Evolutionary conservation across 257 asterid genomes (phyloP).

Genomic region (Solanum lycopersicoides): DNA sequence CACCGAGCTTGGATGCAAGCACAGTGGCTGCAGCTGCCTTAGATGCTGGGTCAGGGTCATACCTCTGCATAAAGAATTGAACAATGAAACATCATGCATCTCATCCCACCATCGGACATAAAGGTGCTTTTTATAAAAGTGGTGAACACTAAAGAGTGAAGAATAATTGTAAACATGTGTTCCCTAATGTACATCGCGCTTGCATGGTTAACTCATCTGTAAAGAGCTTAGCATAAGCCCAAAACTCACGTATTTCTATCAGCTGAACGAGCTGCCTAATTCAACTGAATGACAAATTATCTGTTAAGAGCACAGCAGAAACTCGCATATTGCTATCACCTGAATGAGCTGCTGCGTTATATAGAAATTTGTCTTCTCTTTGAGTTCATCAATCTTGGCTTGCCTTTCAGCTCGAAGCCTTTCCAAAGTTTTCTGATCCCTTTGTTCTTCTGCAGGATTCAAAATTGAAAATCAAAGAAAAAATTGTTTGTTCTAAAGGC

Average conservation of each 20-base stretch:
- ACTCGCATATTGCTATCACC: conserved; percentile 24
- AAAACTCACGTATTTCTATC: not conserved
- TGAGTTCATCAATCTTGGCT: conserved; percentile 80
- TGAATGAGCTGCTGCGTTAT: conserved; percentile 82
- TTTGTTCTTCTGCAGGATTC: conserved; percentile 46
- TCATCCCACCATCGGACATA: not conserved
- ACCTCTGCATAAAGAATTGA: conserved; percentile 43
- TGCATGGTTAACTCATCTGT: not conserved
- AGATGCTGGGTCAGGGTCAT: conserved; percentile 79
- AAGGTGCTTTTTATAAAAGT: not conserved
- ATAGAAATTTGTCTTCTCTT: conserved; percentile 87
- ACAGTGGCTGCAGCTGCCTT: conserved; percentile 87
- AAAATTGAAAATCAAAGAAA: not conserved
- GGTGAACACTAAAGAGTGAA: not conserved
- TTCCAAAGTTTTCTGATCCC: conserved; percentile 68
- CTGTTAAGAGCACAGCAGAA: not conserved
- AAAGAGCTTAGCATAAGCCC: not conserved
- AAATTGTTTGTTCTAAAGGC: not conserved
- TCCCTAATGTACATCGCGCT: not conserved
- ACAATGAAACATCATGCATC: conserved; percentile 11
- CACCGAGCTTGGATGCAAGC: conserved; percentile 70
- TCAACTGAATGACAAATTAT: not conserved
- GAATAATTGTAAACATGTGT: not conserved
- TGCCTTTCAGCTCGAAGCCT: conserved; percentile 78
- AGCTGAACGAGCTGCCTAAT: conserved; percentile 17